These are phyloP conservation scores for Colletotrichum sp. DNA, from an alignment of 2,329 filamentous ascomycete genomes.

Conservation along the genomic window DNA sequence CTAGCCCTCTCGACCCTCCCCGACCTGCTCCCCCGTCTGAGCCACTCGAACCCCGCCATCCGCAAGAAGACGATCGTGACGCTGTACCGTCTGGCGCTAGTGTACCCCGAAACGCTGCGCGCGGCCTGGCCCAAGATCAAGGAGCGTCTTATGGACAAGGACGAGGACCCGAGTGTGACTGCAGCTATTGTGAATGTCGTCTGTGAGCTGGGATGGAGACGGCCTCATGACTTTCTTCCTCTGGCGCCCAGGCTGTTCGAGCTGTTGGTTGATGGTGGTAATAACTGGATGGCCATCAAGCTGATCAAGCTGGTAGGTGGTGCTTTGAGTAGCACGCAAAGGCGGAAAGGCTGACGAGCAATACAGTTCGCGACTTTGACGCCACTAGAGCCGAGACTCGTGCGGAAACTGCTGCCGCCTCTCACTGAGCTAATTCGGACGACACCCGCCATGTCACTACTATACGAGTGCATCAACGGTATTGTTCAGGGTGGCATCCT, in stretches of 20 bases:
- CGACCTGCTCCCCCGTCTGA: slow-evolving; percentile 85
- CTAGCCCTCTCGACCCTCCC: slow-evolving; percentile 88
- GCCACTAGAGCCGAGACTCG: slow-evolving; percentile 87
- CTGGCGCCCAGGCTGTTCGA: slow-evolving; percentile 92
- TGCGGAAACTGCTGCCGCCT: slow-evolving; percentile 89
- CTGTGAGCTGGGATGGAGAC: slow-evolving; percentile 92
- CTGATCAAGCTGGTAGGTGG: slow-evolving; percentile 86
- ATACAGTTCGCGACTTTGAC: slow-evolving; percentile 89
- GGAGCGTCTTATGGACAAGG: slow-evolving; percentile 86
- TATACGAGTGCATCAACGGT: slow-evolving; percentile 98
- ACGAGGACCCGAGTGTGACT: slow-evolving; percentile 91
- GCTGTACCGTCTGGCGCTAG: slow-evolving; percentile 88
- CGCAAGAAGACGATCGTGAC: slow-evolving; percentile 97
- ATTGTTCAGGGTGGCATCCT: slow-evolving; percentile 97
- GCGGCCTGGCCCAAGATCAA: slow-evolving; percentile 98
- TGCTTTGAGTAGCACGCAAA: too few relatives aligned
- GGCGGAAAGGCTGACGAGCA: not conserved
- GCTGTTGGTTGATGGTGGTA: slow-evolving; percentile 86
- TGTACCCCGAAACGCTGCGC: slow-evolving; percentile 94
- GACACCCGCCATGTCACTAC: slow-evolving; percentile 94
- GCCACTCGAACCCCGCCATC: slow-evolving; percentile 83
- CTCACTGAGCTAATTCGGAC: slow-evolving; percentile 92
- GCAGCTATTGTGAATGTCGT: slow-evolving; percentile 97
- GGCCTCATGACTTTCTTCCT: slow-evolving; percentile 92
- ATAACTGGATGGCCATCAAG: slow-evolving; percentile 99